Evolutionary conservation across 306 rosid genomes (phyloP).

Genomic region (Abrus pulchellus): DNA sequence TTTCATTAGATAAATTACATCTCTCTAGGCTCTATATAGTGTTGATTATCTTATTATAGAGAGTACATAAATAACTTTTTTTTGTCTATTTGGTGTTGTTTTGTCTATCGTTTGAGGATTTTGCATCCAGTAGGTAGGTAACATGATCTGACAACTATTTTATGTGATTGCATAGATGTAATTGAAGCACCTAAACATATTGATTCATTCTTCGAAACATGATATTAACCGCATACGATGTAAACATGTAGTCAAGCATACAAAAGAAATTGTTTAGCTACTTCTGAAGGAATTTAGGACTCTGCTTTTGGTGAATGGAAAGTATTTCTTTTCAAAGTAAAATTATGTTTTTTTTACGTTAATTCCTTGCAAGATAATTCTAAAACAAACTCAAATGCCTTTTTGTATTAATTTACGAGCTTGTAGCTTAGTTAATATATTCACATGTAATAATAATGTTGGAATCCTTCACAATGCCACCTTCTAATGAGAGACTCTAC

Average conservation of each 20-base stretch:
- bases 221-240: neutral
- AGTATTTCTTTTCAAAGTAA: neutral
- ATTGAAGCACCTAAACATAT: neutral
- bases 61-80: conserved; percentile 21
- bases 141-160: conserved; percentile 46
- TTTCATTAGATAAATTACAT: neutral
- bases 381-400: neutral
- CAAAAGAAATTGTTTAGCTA: neutral
- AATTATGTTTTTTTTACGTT: neutral
- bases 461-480: neutral
- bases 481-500: neutral
- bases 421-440: neutral
- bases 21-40: neutral
- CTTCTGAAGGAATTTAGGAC: neutral
- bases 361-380: neutral
- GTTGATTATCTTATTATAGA: conserved; percentile 7
- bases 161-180: neutral
- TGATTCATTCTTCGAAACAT: conserved; percentile 2
- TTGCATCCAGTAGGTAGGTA: conserved; percentile 43
- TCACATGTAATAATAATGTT: neutral
- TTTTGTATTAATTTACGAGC: no score
- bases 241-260: conserved; percentile 26
- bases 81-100: neutral
- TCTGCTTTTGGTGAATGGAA: neutral
- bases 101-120: conserved; percentile 35